phyloP scores from a whole-genome alignment of 2,329 filamentous ascomycete species.

The Botrytis fabae region DNA sequence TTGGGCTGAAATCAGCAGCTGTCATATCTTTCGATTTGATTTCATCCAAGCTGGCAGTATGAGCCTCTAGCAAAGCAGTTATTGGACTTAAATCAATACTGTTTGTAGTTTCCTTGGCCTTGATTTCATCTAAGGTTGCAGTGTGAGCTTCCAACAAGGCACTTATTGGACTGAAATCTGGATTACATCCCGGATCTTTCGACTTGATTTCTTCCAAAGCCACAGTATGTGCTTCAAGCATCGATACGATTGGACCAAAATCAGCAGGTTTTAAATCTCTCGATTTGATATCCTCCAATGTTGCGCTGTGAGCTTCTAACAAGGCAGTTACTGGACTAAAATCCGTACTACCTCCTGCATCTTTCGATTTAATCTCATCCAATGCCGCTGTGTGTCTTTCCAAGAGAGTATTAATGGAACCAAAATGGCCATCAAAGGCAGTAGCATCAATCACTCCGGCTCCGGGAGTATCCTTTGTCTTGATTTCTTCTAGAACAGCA shows the following conservation, averaged over 20 bases:
- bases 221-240: too few species aligned
- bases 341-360: background rate
- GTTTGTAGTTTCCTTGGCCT: too few species aligned
- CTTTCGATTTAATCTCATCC: constrained; percentile 26
- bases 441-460: constrained; percentile 17
- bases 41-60: too few species aligned
- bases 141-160: background rate
- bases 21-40: background rate
- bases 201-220: too few species aligned
- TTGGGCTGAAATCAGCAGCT: background rate
- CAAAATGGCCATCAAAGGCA: constrained; percentile 31
- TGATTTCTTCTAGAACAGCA: constrained; percentile 19
- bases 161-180: too few species aligned
- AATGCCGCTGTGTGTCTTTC: constrained; percentile 18
- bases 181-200: background rate
- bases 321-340: constrained; percentile 4
- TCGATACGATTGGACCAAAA: too few species aligned
- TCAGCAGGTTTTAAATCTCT: background rate
- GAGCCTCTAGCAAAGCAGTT: background rate
- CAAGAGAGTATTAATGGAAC: constrained; percentile 22
- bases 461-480: constrained; percentile 4
- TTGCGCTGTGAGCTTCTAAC: constrained; percentile 18
- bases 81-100: background rate
- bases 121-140: background rate
- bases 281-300: constrained; percentile 27